Evolutionary conservation across 805 yeast species (phyloP).

Genomic region (Candida sphagnicola): DNA sequence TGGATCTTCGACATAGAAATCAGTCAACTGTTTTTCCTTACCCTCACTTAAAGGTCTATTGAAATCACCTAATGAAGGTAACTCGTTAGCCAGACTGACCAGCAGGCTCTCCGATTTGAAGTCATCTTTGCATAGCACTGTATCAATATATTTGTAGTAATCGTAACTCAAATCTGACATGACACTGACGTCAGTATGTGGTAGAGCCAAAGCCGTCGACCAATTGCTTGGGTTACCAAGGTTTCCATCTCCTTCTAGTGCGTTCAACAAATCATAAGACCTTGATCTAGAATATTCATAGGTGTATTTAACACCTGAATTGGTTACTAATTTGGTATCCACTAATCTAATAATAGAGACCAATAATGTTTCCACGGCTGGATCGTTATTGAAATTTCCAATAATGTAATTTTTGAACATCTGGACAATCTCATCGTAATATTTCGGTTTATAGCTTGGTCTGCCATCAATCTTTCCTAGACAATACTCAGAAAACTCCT

Average conservation of each 20-base stretch:
- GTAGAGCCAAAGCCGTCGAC: conserved; percentile 44
- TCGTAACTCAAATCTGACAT: conserved; percentile 42
- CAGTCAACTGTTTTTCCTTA: conserved; percentile 8
- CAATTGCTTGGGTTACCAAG: conserved; percentile 48
- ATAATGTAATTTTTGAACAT: conserved; percentile 53
- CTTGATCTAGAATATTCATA: conserved; percentile 49
- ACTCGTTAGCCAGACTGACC: neutral
- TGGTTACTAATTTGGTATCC: conserved; percentile 11
- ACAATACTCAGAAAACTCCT: conserved; percentile 19
- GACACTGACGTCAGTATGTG: conserved; percentile 38
- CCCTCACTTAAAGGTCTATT: conserved; percentile 1
- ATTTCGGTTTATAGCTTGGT: conserved; percentile 10
- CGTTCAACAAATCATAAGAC: conserved; percentile 45
- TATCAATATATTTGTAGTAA: conserved; percentile 32
- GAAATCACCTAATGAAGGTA: conserved; percentile 1
- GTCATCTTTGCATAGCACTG: conserved; percentile 1
- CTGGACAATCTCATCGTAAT: conserved; percentile 35
- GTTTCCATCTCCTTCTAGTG: conserved; percentile 25
- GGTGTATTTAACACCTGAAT: conserved; percentile 9
- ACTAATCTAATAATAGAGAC: conserved; percentile 27
- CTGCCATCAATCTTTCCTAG: conserved; percentile 8
- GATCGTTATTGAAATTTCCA: conserved; percentile 47
- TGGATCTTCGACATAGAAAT: conserved; percentile 29
- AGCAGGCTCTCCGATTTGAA: neutral
- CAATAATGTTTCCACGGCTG: conserved; percentile 45